phyloP scores from a whole-genome alignment of 345 rosid species.

The Combretum micranthum region DNA sequence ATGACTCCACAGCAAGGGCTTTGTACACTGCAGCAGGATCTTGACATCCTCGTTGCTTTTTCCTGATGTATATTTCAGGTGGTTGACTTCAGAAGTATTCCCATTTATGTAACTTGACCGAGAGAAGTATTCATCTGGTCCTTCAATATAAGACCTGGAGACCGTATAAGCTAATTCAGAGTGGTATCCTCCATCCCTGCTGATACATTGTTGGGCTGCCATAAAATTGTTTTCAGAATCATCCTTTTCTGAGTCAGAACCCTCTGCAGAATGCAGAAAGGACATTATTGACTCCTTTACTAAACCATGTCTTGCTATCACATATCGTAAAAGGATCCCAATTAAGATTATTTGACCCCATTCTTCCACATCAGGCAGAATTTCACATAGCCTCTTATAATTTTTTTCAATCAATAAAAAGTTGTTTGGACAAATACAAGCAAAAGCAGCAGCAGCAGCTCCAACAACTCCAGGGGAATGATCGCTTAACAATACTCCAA shows the following conservation, averaged over 20 bases:
- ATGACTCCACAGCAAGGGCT: slow-evolving; percentile 88
- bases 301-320: slow-evolving; percentile 78
- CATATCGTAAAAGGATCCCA: slow-evolving; percentile 69
- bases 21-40: slow-evolving; percentile 79
- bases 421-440: slow-evolving; percentile 79
- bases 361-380: slow-evolving; percentile 96
- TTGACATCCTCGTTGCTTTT: slow-evolving; percentile 64
- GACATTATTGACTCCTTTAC: slow-evolving; percentile 86
- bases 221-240: slow-evolving; percentile 25
- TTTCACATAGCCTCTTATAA: slow-evolving; percentile 72
- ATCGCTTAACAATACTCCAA: slow-evolving; percentile 74
- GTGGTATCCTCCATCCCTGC: slow-evolving; percentile 21
- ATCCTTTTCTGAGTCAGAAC: slow-evolving; percentile 36
- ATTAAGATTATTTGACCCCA: slow-evolving; percentile 94
- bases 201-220: slow-evolving; percentile 27
- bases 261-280: slow-evolving; percentile 39
- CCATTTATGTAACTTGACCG: slow-evolving; percentile 38
- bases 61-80: slow-evolving; percentile 49
- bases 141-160: slow-evolving; percentile 77
- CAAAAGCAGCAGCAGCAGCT: slow-evolving; percentile 89
- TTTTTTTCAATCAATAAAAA: slow-evolving; percentile 60
- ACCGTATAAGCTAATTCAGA: slow-evolving; percentile 41
- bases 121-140: slow-evolving; percentile 82
- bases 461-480: slow-evolving; percentile 92
- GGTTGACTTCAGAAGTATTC: slow-evolving; percentile 28